These are phyloP conservation scores for Epichloe hybrida DNA, from an alignment of 2,329 filamentous ascomycete species.

Conservation along the genomic window DNA sequence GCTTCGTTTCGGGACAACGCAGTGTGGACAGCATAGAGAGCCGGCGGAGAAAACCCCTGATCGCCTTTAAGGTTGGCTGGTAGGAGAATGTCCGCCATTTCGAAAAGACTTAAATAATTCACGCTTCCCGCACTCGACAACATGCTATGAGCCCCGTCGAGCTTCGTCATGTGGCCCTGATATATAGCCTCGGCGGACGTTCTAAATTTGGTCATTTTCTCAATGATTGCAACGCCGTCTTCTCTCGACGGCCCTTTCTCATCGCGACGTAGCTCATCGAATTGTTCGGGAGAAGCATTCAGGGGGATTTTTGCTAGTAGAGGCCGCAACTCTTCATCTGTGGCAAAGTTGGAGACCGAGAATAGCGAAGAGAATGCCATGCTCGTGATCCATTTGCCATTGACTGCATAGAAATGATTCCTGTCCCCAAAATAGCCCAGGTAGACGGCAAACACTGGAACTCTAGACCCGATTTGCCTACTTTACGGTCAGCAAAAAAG, in stretches of 20 bases:
- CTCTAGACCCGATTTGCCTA: constrained; percentile 24
- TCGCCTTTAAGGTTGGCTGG: constrained; percentile 20
- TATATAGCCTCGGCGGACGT: constrained; percentile 29
- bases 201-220: constrained; percentile 34
- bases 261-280: constrained; percentile 17
- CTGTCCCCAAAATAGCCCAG: constrained; percentile 36
- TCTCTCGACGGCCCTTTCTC: constrained; percentile 31
- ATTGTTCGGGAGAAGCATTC: constrained; percentile 15
- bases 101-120: constrained; percentile 35
- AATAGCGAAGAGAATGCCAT: constrained; percentile 33
- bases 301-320: constrained; percentile 18
- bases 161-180: constrained; percentile 31
- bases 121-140: constrained; percentile 24
- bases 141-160: constrained; percentile 31
- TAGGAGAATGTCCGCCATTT: constrained; percentile 34
- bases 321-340: constrained; percentile 26
- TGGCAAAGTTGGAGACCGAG: constrained; percentile 33
- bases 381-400: constrained; percentile 35
- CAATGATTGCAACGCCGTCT: constrained; percentile 28
- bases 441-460: constrained; percentile 37
- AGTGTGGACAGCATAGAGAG: constrained; percentile 58
- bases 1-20: constrained; percentile 46
- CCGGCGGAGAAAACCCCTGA: constrained; percentile 26
- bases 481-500: constrained; percentile 5
- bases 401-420: constrained; percentile 40